Percentiles rank a stretch among this genome's conserved stretches.
Evolutionary conservation across 202 grass and related monocot genomes (phyloP).

Genomic region (Saccharum hybrid): DNA sequence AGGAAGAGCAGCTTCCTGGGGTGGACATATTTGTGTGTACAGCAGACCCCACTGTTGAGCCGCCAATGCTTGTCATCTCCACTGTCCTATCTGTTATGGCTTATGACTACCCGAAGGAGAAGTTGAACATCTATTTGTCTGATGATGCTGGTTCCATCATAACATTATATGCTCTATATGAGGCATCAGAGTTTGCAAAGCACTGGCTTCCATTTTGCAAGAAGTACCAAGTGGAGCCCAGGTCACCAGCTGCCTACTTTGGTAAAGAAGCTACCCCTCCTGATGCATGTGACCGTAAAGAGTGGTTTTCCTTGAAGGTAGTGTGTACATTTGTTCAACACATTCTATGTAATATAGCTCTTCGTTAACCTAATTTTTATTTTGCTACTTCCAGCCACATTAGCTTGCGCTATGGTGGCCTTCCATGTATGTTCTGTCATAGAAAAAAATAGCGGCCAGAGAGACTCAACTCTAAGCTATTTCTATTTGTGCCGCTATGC

Average conservation of each 20-base stretch:
- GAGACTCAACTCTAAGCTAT: no score
- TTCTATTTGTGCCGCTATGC: no score
- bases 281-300: slow-evolving; percentile 35
- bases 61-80: slow-evolving; percentile 75
- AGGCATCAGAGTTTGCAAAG: slow-evolving; percentile 77
- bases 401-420: not conserved
- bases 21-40: slow-evolving; percentile 92
- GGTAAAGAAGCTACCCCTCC: slow-evolving; percentile 27
- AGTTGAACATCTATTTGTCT: slow-evolving; percentile 80
- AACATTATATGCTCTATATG: slow-evolving; percentile 75
- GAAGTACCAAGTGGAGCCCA: slow-evolving; percentile 64
- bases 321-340: not conserved
- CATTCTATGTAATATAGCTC: slow-evolving; percentile 10
- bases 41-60: slow-evolving; percentile 67
- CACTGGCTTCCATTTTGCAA: slow-evolving; percentile 86
- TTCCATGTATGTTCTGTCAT: not conserved
- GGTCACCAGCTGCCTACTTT: slow-evolving; percentile 72
- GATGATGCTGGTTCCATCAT: slow-evolving; percentile 73
- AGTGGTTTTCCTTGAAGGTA: slow-evolving; percentile 70
- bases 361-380: not conserved
- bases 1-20: slow-evolving; percentile 49
- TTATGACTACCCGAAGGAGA: slow-evolving; percentile 75
- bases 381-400: slow-evolving; percentile 1
- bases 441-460: no score
- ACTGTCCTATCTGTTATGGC: slow-evolving; percentile 81